phyloP scores from a whole-genome alignment of 192 early-diverging fungal genomes.

The Gonapodya prolifera region DNA sequence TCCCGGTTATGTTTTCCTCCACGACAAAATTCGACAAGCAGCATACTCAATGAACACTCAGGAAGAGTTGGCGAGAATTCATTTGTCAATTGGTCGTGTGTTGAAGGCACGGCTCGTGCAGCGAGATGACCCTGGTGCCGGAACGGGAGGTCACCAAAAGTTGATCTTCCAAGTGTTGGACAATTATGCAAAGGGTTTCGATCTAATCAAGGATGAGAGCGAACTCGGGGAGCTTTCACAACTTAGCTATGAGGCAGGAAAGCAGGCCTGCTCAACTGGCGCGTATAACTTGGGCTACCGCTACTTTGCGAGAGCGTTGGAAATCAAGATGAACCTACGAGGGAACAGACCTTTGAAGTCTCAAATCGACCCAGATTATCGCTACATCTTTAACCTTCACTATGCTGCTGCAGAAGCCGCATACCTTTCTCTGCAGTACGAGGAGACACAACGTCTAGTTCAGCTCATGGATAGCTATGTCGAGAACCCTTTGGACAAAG shows the following conservation, averaged over 20 bases:
- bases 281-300: not conserved
- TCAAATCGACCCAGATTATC: not conserved
- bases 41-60: not conserved
- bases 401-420: not conserved
- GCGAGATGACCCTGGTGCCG: not conserved
- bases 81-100: not conserved
- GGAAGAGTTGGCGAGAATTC: not conserved
- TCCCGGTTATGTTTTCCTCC: not conserved
- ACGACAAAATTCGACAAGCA: not conserved
- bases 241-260: not conserved
- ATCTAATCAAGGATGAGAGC: not conserved
- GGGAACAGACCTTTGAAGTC: not conserved
- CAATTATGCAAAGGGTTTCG: not conserved
- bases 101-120: not conserved
- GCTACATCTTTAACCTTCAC: conserved; percentile 1
- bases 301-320: not conserved
- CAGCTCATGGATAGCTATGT: conserved; percentile 4
- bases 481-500: conserved; percentile 1
- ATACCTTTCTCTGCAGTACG: not conserved
- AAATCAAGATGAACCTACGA: not conserved
- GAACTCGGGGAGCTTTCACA: not conserved
- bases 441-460: conserved; percentile 1
- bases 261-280: not conserved
- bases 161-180: not conserved
- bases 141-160: not conserved